These are phyloP conservation scores for Spinellus fusiger DNA, from an alignment of 192 early-diverging fungal genomes.

Conservation along the genomic window DNA sequence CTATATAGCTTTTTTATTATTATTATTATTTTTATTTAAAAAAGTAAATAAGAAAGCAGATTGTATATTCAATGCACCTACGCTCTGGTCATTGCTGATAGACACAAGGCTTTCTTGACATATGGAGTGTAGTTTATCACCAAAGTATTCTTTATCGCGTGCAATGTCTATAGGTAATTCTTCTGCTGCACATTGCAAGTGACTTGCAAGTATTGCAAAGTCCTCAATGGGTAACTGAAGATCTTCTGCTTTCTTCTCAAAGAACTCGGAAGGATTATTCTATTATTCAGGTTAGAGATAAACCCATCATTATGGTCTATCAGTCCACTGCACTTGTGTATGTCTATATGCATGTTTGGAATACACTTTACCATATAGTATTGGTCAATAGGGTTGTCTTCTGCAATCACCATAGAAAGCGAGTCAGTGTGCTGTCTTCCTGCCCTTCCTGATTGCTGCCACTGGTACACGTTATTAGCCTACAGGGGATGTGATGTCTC, in stretches of 20 bases:
- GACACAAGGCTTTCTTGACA: slow-evolving; percentile 15
- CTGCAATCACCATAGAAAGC: slow-evolving; percentile 55
- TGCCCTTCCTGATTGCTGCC: slow-evolving; percentile 75
- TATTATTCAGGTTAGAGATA: background rate
- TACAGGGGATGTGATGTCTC: background rate
- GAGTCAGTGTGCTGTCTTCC: slow-evolving; percentile 57
- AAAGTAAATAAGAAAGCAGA: background rate
- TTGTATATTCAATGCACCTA: too few relatives aligned
- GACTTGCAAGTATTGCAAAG: slow-evolving; percentile 40
- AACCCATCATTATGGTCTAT: background rate
- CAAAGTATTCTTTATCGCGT: slow-evolving; percentile 28
- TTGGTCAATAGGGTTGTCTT: slow-evolving; percentile 53
- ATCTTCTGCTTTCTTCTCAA: slow-evolving; percentile 29
- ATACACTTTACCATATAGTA: slow-evolving; percentile 24
- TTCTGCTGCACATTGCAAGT: slow-evolving; percentile 70
- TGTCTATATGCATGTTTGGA: background rate
- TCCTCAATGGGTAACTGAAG: slow-evolving; percentile 33
- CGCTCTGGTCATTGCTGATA: slow-evolving; percentile 4
- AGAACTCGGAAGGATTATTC: slow-evolving; percentile 42
- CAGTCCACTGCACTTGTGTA: background rate
- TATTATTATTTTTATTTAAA: background rate
- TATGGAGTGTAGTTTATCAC: slow-evolving; percentile 2
- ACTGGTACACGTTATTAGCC: slow-evolving; percentile 19
- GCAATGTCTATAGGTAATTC: slow-evolving; percentile 39
- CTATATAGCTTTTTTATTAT: slow-evolving; percentile 32